Evolutionary conservation across 176 grass and related monocot genomes (phyloP).

Genomic region (Luzula sylvatica): DNA sequence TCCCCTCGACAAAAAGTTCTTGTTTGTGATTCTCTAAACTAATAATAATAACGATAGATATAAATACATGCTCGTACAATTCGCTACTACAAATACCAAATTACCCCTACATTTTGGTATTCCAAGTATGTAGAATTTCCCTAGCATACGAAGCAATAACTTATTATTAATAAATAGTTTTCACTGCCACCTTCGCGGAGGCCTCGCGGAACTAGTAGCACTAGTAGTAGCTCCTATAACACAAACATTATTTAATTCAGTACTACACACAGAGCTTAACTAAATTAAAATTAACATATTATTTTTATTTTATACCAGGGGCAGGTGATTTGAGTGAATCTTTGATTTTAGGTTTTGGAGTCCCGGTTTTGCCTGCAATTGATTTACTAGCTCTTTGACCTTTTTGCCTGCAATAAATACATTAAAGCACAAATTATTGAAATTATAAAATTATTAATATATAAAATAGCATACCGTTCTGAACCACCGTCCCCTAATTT

Average conservation of each 20-base stretch:
- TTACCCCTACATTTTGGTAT: background rate
- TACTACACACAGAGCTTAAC: too few species aligned
- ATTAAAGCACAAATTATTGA: background rate
- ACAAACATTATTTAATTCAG: too few species aligned
- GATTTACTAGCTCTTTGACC: constrained; percentile 41
- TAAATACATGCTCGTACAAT: background rate
- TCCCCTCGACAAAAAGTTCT: background rate
- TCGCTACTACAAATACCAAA: background rate
- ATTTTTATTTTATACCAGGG: background rate
- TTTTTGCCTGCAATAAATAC: constrained; percentile 45
- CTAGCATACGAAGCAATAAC: background rate
- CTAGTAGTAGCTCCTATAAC: constrained; percentile 7
- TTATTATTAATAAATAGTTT: background rate
- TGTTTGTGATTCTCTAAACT: background rate
- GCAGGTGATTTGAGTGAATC: constrained; percentile 27
- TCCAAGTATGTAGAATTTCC: constrained; percentile 6
- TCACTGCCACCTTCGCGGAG: constrained; percentile 29
- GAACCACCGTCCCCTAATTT: constrained; percentile 17
- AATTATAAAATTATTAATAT: constrained; percentile 3
- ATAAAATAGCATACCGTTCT: constrained; percentile 4
- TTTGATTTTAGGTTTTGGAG: constrained; percentile 38
- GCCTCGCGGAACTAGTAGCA: constrained; percentile 29
- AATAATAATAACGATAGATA: background rate
- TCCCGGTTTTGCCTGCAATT: constrained; percentile 46
- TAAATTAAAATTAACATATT: background rate